Evolutionary conservation across 2,329 filamentous ascomycete species (phyloP), one percentile per base, ranked within the genome.

Genomic region (Nemania serpens): DNA sequence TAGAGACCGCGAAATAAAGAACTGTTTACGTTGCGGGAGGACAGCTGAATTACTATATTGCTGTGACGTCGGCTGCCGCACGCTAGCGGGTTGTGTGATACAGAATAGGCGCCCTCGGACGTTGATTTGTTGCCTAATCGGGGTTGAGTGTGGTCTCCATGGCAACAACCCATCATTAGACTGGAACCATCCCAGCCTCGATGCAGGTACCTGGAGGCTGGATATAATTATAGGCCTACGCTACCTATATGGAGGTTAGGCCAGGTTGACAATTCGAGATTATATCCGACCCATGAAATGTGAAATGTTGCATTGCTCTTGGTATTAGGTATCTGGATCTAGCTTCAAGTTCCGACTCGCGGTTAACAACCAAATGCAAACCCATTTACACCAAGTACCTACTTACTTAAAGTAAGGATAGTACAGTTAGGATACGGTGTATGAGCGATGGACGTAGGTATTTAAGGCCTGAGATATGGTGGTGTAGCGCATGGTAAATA

Each of bases 71-170:
- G n/a, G 33, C 37, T 43, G 20, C n/a, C n/a, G n/a, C n/a, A n/a
- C n/a, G n/a, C n/a, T n/a, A n/a, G n/a, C n/a, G n/a, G 41, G 6
- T 36, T 7, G 34, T 36, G 12, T 58, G 25, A 29, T 29, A 7
- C 22, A 55, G 53, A n/a, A 25, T 20, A 9, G 15, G 33, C n/a
- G 20, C 18, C 15, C 29, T 47, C 20, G 6, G 57, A 59, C 61
- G 59, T 59, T 64, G 51, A 55, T n/a, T 45, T 56, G 37, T 20
- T 54, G 47, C 48, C 59, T 34, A 55, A 64, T 62, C 15, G 50
- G 60, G 57, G 13, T 46, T 33, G n/a, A 47, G 4, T 18, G 22
- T 43, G 45, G 69, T 71, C 65, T 65, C 70, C 67, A 71, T 60
- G 52, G 70, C 70, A 71, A 71, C 70, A 61, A n/a, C n/a, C n/a